These are phyloP conservation scores for Phaeodactylum tricornutum DNA, from an alignment of 108 stramenopile species.

Conservation along the genomic window DNA sequence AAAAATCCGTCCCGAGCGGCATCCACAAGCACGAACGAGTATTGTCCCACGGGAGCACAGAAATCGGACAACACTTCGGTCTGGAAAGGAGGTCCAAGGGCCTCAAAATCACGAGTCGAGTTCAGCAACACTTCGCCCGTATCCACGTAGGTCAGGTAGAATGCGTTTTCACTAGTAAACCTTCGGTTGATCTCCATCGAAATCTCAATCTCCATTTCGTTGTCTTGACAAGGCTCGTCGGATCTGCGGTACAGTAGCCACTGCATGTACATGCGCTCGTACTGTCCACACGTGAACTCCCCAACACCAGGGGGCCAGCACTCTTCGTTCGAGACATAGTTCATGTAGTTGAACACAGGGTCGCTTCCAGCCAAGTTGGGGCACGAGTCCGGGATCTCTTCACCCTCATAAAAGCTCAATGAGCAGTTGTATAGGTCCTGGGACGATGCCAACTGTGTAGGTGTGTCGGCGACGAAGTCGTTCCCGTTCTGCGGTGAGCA, in stretches of 20 bases:
- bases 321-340: neutral
- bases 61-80: neutral
- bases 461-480: slow-evolving; percentile 24
- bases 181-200: neutral
- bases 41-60: neutral
- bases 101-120: neutral
- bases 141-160: neutral
- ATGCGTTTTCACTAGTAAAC: neutral
- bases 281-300: slow-evolving; percentile 7
- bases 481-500: no score
- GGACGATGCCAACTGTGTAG: neutral
- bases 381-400: slow-evolving; percentile 3
- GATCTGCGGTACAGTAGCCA: slow-evolving; percentile 3
- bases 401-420: neutral
- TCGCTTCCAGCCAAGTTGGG: slow-evolving; percentile 12
- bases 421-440: neutral
- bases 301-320: neutral
- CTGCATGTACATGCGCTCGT: slow-evolving; percentile 8
- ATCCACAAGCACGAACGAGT: neutral
- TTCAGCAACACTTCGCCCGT: neutral
- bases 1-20: neutral
- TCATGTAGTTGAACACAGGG: slow-evolving; percentile 13
- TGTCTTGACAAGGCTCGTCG: neutral
- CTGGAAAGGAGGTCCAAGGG: neutral
- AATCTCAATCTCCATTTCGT: neutral